phyloP scores from a whole-genome alignment of 2,329 filamentous ascomycete species.

The Aspergillus phoenicis region DNA sequence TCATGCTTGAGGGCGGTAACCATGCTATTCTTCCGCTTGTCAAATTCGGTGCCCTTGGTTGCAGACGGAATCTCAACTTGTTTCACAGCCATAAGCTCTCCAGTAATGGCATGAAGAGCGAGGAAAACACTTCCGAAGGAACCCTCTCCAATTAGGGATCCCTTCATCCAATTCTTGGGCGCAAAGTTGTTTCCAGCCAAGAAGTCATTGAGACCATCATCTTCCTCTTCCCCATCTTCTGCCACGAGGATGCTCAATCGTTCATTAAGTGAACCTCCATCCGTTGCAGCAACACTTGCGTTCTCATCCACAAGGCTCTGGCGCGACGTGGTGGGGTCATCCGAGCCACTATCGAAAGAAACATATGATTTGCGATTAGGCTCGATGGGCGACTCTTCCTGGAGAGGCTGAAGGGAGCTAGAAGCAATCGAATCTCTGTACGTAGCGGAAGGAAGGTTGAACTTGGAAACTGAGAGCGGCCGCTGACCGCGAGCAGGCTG shows the following conservation, averaged over 20 bases:
- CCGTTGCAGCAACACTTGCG: constrained; percentile 66
- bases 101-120: constrained; percentile 91
- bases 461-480: constrained; percentile 62
- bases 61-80: constrained; percentile 91
- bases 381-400: constrained; percentile 85
- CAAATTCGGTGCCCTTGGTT: constrained; percentile 73
- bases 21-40: constrained; percentile 95
- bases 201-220: constrained; percentile 88
- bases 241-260: constrained; percentile 80
- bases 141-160: constrained; percentile 92
- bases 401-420: constrained; percentile 83
- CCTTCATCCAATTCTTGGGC: constrained; percentile 99
- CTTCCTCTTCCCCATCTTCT: constrained; percentile 87
- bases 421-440: constrained; percentile 89
- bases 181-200: constrained; percentile 91
- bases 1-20: constrained; percentile 96
- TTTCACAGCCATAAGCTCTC: constrained; percentile 96
- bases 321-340: constrained; percentile 75
- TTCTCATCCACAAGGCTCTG: constrained; percentile 86
- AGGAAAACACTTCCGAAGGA: constrained; percentile 96
- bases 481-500: constrained; percentile 55
- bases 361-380: constrained; percentile 94
- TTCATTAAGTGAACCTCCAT: constrained; percentile 75
- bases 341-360: constrained; percentile 64
- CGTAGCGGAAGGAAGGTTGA: constrained; percentile 60